Base-by-base conservation (phyloP, 306 rosid species). In the Cicer cuneatum region DNA sequence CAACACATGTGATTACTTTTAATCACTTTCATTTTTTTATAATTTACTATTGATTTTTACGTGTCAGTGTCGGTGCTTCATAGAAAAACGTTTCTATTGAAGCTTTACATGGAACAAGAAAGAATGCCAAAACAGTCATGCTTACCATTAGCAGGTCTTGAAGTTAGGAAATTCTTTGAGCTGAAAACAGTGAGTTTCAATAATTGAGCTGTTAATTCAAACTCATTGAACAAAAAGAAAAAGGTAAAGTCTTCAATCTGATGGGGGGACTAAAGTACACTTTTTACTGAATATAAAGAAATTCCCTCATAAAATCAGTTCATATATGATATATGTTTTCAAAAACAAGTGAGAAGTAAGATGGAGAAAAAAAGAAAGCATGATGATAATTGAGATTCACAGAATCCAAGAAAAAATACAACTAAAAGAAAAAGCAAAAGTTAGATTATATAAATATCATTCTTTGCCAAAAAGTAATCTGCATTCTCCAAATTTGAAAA, bases 391-490 rank as follows among this genome's bases (percentile, higher is more conserved):
- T 59, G 40, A 76, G 86, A 87, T 84, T 87, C 86, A 88, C 76
- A 89, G 76, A 71, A 64, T 57, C 64, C 64, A 57, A 57, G 37
- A 73, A 78, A 71, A 78, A 29, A 3, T 29, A 83, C 61, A 74
- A 5, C 53, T 54, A 62, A 61, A 53, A 84, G 86, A 58, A 78
- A 85, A 87, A 80, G 87, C 53, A 54, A 71, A 85, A 85, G 85
- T 33, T 73, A 60, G 78, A 80, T 79, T 79, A 67, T 16, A 73
- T 74, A 16, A 49, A 79, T 68, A 67, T 64, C 64, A 74, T 61
- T 67, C 18, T 47, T 58, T 67, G 14, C 69, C 69, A 46, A 42
- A 72, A 78, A 78, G 78, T 54, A n/a, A 60, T 10, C 39, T 45
- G 51, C 63, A 53, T 40, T 66, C 66, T 77, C 78, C 35, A 29